These are phyloP conservation scores for Elongisporangium prolatum DNA, from an alignment of 352 stramenopile genomes.

Conservation along the genomic window DNA sequence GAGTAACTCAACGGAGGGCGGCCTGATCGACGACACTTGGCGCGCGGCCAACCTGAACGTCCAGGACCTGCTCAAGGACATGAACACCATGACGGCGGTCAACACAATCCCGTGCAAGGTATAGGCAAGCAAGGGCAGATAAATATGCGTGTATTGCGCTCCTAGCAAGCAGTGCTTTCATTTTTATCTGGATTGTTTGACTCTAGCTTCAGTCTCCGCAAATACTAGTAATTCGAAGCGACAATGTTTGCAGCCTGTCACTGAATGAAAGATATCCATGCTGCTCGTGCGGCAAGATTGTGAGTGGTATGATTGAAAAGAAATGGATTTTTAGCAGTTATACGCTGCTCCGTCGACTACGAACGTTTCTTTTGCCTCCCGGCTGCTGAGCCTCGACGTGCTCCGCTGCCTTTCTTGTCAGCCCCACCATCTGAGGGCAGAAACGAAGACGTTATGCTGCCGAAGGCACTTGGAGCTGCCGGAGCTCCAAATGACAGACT, in stretches of 20 bases:
- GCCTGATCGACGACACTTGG: constrained; percentile 74
- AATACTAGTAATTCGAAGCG: too few species aligned
- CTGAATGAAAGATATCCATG: too few species aligned
- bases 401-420: constrained; percentile 10
- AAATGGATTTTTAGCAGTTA: background rate
- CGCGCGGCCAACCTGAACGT: constrained; percentile 66
- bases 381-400: constrained; percentile 21
- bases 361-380: constrained; percentile 46
- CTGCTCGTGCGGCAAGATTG: too few species aligned
- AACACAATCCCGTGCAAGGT: constrained; percentile 63
- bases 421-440: constrained; percentile 17
- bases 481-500: constrained; percentile 21
- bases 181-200: background rate
- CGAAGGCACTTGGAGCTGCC: constrained; percentile 36
- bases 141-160: constrained; percentile 1
- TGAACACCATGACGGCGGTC: constrained; percentile 64
- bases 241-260: too few species aligned
- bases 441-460: constrained; percentile 39
- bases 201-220: too few species aligned
- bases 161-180: constrained; percentile 2
- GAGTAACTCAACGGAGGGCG: constrained; percentile 39
- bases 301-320: background rate
- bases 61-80: constrained; percentile 45
- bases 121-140: constrained; percentile 9
- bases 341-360: constrained; percentile 10